These are phyloP conservation scores for Colletotrichum viniferum DNA, from an alignment of 2,329 filamentous ascomycete species.

Conservation along the genomic window DNA sequence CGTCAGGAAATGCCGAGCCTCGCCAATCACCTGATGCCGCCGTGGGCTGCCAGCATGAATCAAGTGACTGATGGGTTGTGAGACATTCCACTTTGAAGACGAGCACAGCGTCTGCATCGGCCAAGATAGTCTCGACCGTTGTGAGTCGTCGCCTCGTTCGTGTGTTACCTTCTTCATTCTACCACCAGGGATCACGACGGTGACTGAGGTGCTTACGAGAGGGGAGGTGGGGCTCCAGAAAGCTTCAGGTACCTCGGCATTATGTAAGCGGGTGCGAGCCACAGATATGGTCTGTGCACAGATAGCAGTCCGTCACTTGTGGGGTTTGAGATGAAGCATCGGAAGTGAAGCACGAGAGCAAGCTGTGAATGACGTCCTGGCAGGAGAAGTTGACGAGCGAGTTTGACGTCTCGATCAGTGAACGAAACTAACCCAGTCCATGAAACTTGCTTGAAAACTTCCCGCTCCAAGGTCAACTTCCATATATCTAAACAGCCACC, in stretches of 20 bases:
- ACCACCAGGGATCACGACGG: neutral
- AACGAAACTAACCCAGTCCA: neutral
- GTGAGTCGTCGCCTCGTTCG: neutral
- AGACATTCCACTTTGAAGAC: constrained; percentile 17
- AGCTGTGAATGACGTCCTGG: neutral
- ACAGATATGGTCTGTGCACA: neutral
- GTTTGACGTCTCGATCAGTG: neutral
- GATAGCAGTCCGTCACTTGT: constrained; percentile 1
- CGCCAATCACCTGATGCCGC: constrained; percentile 21
- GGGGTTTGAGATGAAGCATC: neutral
- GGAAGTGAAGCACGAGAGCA: neutral
- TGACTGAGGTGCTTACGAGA: neutral
- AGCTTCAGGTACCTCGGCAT: neutral
- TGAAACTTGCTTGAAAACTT: neutral
- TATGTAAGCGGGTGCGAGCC: neutral
- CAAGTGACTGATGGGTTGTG: constrained; percentile 23
- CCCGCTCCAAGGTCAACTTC: neutral
- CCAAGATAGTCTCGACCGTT: neutral
- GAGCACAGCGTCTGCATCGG: constrained; percentile 3
- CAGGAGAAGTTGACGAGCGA: neutral
- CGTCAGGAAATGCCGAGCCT: constrained; percentile 18
- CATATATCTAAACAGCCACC: neutral
- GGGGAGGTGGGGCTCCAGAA: neutral
- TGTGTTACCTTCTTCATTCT: neutral
- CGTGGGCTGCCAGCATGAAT: constrained; percentile 18